A percentile compares a stretch with the other conserved stretches of the same genome.
Evolutionary conservation across 306 rosid species (phyloP).

Genomic region (Mucuna pruriens): DNA sequence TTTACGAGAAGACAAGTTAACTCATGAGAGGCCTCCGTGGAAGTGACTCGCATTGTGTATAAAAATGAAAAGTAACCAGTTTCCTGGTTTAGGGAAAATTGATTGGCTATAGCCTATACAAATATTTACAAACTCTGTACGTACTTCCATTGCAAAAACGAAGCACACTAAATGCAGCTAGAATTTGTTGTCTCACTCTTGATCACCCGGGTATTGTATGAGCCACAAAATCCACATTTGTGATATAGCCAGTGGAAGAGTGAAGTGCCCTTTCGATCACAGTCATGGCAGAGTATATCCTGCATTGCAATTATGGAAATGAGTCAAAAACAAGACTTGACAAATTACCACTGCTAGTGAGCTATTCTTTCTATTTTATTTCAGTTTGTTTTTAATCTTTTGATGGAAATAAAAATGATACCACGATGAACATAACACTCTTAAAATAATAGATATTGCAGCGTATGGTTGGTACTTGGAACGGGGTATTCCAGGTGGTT

Average conservation of each 20-base stretch:
- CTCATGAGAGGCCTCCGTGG: constrained; percentile 42
- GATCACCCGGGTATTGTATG: constrained; percentile 96
- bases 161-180: constrained; percentile 54
- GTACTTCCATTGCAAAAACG: constrained; percentile 18
- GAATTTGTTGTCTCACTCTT: constrained; percentile 58
- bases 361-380: not conserved
- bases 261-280: constrained; percentile 76
- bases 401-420: too few species aligned
- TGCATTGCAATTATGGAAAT: constrained; percentile 51
- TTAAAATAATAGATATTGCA: not conserved
- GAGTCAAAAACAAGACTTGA: not conserved
- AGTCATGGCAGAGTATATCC: constrained; percentile 96
- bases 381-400: not conserved
- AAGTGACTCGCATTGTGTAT: constrained; percentile 43
- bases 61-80: constrained; percentile 38
- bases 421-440: not conserved
- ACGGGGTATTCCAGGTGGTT: not conserved
- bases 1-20: constrained; percentile 24
- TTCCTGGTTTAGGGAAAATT: constrained; percentile 56
- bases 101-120: constrained; percentile 69
- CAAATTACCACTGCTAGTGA: not conserved
- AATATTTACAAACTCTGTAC: constrained; percentile 59
- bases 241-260: constrained; percentile 97
- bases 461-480: not conserved
- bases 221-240: constrained; percentile 88